These are phyloP conservation scores for Eragrostis curvula DNA, from an alignment of 176 grass and related monocot genomes.

Conservation along the genomic window DNA sequence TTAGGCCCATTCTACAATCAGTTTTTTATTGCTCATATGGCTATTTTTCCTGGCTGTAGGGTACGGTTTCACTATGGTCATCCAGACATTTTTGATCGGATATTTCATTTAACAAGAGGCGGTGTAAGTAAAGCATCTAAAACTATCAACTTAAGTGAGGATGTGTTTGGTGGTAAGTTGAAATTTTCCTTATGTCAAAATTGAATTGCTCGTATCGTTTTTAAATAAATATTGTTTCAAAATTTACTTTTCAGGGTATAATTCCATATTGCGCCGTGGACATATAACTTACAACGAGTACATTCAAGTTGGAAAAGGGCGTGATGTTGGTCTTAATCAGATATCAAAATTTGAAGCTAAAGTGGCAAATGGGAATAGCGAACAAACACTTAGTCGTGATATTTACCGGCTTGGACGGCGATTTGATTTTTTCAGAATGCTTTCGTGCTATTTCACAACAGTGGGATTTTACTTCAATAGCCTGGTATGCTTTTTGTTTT, in stretches of 20 bases:
- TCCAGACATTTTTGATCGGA: slow-evolving; percentile 89
- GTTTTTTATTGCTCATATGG: background rate
- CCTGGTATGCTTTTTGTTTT: slow-evolving; percentile 59
- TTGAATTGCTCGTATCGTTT: background rate
- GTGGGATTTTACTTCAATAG: slow-evolving; percentile 98
- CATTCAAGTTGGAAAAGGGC: slow-evolving; percentile 96
- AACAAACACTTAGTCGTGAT: slow-evolving; percentile 94
- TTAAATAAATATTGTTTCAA: slow-evolving; percentile 31
- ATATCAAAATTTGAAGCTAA: slow-evolving; percentile 99
- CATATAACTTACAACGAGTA: slow-evolving; percentile 92
- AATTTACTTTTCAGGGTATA: slow-evolving; percentile 71
- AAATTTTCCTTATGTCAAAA: slow-evolving; percentile 18
- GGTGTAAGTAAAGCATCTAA: slow-evolving; percentile 98
- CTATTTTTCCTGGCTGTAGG: slow-evolving; percentile 48
- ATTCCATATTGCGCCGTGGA: slow-evolving; percentile 84
- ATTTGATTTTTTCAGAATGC: slow-evolving; percentile 97
- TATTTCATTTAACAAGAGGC: slow-evolving; percentile 93
- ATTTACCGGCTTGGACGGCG: slow-evolving; percentile 71
- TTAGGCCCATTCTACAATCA: background rate
- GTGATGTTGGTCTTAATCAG: slow-evolving; percentile 98
- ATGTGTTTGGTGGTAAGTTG: slow-evolving; percentile 85
- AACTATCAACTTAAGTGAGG: slow-evolving; percentile 98
- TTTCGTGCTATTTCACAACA: slow-evolving; percentile 97
- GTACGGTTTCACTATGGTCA: slow-evolving; percentile 99
- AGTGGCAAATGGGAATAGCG: slow-evolving; percentile 97